Conservation (phyloP, 805 yeast genomes). For the Saccharomycopsis selenospora region DNA sequence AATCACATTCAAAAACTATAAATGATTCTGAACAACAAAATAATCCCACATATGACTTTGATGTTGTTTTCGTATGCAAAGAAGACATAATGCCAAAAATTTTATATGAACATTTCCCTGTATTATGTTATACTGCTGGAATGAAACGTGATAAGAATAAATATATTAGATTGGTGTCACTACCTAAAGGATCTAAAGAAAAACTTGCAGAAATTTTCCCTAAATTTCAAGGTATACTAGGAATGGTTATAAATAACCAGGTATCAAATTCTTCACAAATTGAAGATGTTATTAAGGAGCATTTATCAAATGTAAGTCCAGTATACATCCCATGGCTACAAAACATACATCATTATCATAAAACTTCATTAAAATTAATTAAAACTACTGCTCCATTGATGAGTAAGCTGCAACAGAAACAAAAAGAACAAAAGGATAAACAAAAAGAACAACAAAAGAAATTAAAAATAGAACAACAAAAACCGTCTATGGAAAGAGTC, state of each 20-base stretch:
- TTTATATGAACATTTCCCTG: conserved; percentile 17
- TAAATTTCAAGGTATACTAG: no score
- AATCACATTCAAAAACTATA: not conserved
- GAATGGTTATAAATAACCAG: no score
- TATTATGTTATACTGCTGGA: conserved; percentile 12
- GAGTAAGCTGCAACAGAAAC: conserved; percentile 22
- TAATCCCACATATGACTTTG: not conserved
- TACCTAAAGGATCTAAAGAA: not conserved
- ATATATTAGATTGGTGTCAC: not conserved
- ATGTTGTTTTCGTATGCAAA: conserved; percentile 13
- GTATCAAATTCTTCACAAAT: not conserved
- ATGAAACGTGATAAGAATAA: no score
- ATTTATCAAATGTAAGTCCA: conserved; percentile 26
- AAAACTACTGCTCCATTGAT: conserved; percentile 41
- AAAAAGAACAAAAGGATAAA: conserved; percentile 24
- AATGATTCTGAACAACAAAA: not conserved
- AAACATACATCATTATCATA: conserved; percentile 23
- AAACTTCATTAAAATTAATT: conserved; percentile 37
- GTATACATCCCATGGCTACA: conserved; percentile 42
- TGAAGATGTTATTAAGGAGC: not conserved
- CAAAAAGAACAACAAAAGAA: conserved; percentile 9
- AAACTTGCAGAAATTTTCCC: not conserved
- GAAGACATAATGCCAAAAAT: conserved; percentile 15
- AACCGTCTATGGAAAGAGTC: no score
- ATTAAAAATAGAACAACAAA: no score